Evolutionary conservation across 495 filamentous ascomycete species (phyloP).

Genomic region (Parathielavia hyrcaniae): DNA sequence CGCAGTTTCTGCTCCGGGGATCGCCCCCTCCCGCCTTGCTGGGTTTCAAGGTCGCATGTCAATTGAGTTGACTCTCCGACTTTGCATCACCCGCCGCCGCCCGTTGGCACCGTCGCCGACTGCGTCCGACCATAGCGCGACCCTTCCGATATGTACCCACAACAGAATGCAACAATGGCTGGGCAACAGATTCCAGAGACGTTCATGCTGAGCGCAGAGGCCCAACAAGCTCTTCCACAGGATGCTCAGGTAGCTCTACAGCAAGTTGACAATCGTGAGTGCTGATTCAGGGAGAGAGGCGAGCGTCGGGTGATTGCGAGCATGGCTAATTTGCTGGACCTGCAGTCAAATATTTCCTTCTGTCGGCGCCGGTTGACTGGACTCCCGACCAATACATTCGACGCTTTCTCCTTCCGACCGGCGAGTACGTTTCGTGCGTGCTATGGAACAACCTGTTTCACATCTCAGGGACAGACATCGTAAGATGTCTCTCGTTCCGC

Average conservation of each 20-base stretch:
- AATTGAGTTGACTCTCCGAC: conserved; percentile 18
- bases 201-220: conserved; percentile 94
- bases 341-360: conserved; percentile 98
- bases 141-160: conserved; percentile 43
- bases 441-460: conserved; percentile 98
- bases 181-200: conserved; percentile 84
- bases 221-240: conserved; percentile 90
- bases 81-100: neutral
- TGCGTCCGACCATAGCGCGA: conserved; percentile 4
- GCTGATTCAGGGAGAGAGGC: neutral
- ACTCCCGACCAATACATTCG: conserved; percentile 92
- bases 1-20: neutral
- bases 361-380: conserved; percentile 98
- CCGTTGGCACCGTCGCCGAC: neutral
- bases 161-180: conserved; percentile 48
- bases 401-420: conserved; percentile 88
- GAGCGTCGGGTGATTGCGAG: no score
- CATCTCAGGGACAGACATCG: conserved; percentile 97
- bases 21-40: neutral
- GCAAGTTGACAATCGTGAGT: conserved; percentile 96
- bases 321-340: conserved; percentile 13
- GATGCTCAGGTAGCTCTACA: conserved; percentile 96
- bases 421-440: conserved; percentile 97
- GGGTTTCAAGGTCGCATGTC: conserved; percentile 16
- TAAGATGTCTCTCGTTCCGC: conserved; percentile 94